phyloP scores from a whole-genome alignment of 2,329 filamentous ascomycete species.

The Seiridium unicorne region DNA sequence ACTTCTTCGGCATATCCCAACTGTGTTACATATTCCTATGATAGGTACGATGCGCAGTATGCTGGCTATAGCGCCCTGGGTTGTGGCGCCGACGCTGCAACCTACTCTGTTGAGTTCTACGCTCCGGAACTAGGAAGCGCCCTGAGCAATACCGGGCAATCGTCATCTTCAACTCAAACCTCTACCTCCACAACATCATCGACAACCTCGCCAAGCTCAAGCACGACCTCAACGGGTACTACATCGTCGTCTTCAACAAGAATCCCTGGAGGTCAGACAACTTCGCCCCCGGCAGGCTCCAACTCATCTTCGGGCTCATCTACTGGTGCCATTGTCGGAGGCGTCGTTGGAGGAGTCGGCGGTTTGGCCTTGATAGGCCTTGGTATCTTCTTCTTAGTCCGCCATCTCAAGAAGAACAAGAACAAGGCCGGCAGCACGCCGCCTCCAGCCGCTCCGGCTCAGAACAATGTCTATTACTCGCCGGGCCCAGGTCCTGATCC shows the following conservation, averaged over 20 bases:
- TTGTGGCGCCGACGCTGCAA: conserved; percentile 19
- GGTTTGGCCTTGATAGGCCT: conserved; percentile 21
- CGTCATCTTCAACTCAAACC: neutral
- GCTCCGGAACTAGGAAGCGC: conserved; percentile 3
- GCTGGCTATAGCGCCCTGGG: conserved; percentile 23
- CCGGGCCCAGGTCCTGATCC: neutral
- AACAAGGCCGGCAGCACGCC: conserved; percentile 9
- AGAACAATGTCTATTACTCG: neutral
- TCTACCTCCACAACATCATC: neutral
- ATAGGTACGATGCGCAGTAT: conserved; percentile 21
- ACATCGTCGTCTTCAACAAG: neutral
- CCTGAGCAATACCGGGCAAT: neutral
- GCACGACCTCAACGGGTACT: neutral
- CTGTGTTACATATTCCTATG: conserved; percentile 27
- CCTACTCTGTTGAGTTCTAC: conserved; percentile 19
- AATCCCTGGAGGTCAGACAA: neutral
- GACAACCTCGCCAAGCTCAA: neutral
- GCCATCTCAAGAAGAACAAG: conserved; percentile 14
- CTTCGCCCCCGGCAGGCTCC: neutral
- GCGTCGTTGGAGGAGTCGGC: conserved; percentile 23
- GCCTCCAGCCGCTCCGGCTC: neutral
- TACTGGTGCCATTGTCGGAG: conserved; percentile 26
- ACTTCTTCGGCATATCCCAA: conserved; percentile 15
- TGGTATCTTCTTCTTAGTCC: conserved; percentile 21
- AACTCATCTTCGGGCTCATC: conserved; percentile 8